Evolutionary conservation across 2,329 filamentous ascomycete species (phyloP), one percentile per base, ranked within the genome.

Genomic region (Calonectria crousiana): DNA sequence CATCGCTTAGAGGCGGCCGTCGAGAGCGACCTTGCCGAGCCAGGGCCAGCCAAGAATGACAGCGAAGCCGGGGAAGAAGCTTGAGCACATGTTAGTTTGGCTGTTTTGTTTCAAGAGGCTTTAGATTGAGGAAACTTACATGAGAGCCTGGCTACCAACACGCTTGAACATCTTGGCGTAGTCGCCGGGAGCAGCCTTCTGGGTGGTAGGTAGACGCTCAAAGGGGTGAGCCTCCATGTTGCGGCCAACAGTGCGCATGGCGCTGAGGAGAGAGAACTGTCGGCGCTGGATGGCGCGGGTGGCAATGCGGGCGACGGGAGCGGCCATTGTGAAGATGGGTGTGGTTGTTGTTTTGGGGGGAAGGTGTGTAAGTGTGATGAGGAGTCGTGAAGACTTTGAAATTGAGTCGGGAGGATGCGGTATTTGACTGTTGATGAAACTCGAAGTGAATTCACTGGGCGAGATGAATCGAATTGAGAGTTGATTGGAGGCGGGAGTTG

Each of bases 151-250:
- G 67, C 76, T 78, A 13, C 81, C 81, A 69, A 81, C 76, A 41
- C 82, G 81, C 79, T 82, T 83, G 58, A 80, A 72, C 73, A 84
- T 79, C 67, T 76, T 79, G 51, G 75, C 78, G 77, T 84, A 86
- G 73, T 85, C 82, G 52, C 78, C 79, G 38, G 69, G 73, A n/a
- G 82, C 81, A 16, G 81, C 60, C 72, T 78, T 77, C 67, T 81
- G 80, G 28, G 78, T 76, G 20, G 76, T 67, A 53, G 84, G 77
- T 18, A 84, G 75, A 62, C 84, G 81, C 77, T 84, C 81, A 60
- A 85, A 84, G 69, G 84, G 83, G 67, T 85, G 84, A 69, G 83
- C 53, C 75, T 85, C 84, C 77, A 84, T 81, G 41, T 81, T 77
- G 68, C 83, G 83, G 47, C 80, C 81, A 44, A 80, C 81, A 44